phyloP scores from a whole-genome alignment of 2,329 filamentous ascomycete species.

The Eutypa lata region DNA sequence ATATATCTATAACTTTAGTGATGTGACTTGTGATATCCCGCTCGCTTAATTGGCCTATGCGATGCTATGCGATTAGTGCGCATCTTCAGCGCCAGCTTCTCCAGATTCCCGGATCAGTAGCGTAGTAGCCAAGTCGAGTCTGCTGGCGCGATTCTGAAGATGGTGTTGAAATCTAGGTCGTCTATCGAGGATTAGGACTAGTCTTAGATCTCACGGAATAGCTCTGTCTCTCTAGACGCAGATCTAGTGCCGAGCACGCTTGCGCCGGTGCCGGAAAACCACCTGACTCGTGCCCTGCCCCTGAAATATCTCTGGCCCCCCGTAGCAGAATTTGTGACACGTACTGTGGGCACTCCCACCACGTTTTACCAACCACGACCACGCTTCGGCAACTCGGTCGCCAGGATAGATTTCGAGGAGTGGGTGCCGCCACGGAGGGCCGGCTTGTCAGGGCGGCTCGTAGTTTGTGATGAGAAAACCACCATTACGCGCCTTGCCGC shows the following conservation, averaged over 20 bases:
- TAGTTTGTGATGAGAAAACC: background rate
- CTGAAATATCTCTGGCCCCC: background rate
- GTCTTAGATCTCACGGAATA: background rate
- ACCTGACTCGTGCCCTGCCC: background rate
- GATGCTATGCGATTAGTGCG: background rate
- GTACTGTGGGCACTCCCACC: background rate
- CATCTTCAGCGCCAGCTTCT: constrained; percentile 1
- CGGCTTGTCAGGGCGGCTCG: background rate
- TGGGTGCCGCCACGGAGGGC: background rate
- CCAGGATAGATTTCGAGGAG: background rate
- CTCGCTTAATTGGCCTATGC: background rate
- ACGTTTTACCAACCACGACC: background rate
- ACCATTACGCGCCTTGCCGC: background rate
- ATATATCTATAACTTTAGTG: too few relatives aligned
- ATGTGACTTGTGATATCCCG: background rate
- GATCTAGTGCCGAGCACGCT: background rate
- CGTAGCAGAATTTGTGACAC: background rate
- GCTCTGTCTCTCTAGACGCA: background rate
- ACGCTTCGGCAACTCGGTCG: background rate
- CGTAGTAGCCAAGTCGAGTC: constrained; percentile 1
- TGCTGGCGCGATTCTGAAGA: background rate
- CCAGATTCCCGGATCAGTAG: constrained; percentile 1
- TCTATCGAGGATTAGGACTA: constrained; percentile 1
- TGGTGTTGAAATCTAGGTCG: background rate
- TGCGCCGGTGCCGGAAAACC: constrained; percentile 1